Conservation (phyloP, 495 filamentous ascomycete genomes). For the Xylaria sp. region DNA sequence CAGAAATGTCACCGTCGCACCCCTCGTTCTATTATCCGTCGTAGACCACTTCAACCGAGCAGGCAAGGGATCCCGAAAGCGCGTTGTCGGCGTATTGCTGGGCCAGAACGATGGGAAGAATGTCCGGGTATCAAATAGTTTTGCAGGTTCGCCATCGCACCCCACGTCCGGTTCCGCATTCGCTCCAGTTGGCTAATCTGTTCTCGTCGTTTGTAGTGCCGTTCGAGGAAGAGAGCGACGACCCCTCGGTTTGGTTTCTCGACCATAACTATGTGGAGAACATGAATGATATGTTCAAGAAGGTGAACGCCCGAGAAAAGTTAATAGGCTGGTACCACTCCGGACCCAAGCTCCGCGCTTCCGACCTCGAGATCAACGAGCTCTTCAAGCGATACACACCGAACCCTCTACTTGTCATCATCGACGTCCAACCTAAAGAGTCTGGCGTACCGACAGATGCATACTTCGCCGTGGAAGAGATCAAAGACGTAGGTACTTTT, state of each 20-base stretch:
- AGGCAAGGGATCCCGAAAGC: constrained; percentile 79
- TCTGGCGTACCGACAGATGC: constrained; percentile 97
- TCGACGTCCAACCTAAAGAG: constrained; percentile 98
- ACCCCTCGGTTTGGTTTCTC: constrained; percentile 98
- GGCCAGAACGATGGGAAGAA: constrained; percentile 95
- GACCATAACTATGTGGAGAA: constrained; percentile 99
- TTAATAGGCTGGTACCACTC: constrained; percentile 99
- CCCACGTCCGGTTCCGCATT: neutral
- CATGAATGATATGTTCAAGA: constrained; percentile 99
- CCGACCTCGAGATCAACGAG: constrained; percentile 99
- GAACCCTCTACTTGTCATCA: constrained; percentile 94
- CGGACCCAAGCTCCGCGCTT: constrained; percentile 93
- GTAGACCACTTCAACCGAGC: constrained; percentile 98
- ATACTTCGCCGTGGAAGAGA: constrained; percentile 99
- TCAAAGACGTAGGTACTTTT: constrained; percentile 85
- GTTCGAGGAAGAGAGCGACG: constrained; percentile 98
- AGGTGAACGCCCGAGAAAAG: constrained; percentile 98
- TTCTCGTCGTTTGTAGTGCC: constrained; percentile 67
- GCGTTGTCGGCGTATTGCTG: constrained; percentile 93
- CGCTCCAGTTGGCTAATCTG: constrained; percentile 27
- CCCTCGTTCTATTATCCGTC: constrained; percentile 94
- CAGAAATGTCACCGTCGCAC: constrained; percentile 94
- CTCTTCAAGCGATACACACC: constrained; percentile 99
- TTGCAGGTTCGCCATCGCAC: constrained; percentile 73
- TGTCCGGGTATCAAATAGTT: constrained; percentile 98